Conservation (phyloP, 2,329 filamentous ascomycete species). For the Ceratocystis huliohia region DNA sequence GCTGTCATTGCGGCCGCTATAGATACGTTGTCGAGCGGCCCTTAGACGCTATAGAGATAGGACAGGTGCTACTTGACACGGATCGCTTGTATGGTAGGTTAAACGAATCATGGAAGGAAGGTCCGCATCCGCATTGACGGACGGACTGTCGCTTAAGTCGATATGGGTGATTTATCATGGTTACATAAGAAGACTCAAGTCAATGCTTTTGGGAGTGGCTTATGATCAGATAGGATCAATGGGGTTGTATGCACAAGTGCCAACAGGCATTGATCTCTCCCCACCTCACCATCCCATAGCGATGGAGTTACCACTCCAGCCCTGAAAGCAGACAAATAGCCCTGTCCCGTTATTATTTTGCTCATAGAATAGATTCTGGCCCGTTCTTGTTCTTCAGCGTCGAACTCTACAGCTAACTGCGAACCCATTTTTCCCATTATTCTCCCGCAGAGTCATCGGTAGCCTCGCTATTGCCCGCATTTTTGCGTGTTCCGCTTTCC, state of each 20-base stretch:
- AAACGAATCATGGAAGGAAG: not conserved
- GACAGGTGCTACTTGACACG: slow-evolving; percentile 64
- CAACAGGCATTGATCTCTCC: not conserved
- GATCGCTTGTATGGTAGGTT: slow-evolving; percentile 58
- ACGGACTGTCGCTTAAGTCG: too few species aligned
- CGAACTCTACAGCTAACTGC: not conserved
- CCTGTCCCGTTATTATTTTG: too few species aligned
- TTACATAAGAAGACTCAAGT: not conserved
- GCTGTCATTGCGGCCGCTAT: slow-evolving; percentile 78
- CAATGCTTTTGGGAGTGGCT: not conserved
- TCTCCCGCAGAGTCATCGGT: slow-evolving; percentile 45
- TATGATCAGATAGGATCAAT: not conserved
- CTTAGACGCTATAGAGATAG: slow-evolving; percentile 39
- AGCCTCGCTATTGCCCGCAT: slow-evolving; percentile 62
- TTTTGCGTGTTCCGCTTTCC: slow-evolving; percentile 65
- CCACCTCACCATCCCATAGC: not conserved
- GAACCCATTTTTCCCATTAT: not conserved
- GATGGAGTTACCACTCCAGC: too few species aligned
- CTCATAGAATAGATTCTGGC: too few species aligned
- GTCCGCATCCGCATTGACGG: not conserved
- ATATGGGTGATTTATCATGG: not conserved
- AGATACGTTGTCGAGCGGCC: slow-evolving; percentile 66
- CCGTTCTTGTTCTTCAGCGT: not conserved
- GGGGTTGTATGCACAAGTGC: not conserved
- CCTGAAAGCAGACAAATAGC: too few species aligned